phyloP scores from a whole-genome alignment of 768 basidiomycete species.

The Suillus tomentosus region DNA sequence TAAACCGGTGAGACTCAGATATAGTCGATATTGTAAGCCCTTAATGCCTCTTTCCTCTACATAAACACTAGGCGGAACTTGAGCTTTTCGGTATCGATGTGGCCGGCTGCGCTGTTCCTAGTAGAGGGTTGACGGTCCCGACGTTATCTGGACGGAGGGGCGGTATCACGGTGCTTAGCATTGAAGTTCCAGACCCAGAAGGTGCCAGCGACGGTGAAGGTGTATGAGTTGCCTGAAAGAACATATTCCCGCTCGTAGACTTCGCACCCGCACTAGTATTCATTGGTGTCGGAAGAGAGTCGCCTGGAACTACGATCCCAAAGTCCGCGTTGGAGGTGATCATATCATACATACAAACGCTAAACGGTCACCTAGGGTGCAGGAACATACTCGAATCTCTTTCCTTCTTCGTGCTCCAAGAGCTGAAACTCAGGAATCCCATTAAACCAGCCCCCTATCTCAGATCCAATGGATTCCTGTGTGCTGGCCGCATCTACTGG shows the following conservation, averaged over 20 bases:
- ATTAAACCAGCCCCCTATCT: conserved; percentile 40
- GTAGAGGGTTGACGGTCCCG: conserved; percentile 2
- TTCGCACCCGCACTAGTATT: neutral
- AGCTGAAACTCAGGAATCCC: conserved; percentile 40
- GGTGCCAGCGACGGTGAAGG: neutral
- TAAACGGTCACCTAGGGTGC: too few relatives aligned
- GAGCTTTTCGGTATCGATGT: conserved; percentile 36
- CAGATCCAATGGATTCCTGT: conserved; percentile 26
- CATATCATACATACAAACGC: neutral
- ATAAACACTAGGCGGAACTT: conserved; percentile 50
- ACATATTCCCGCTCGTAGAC: neutral
- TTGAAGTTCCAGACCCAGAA: neutral
- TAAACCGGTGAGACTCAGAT: too few relatives aligned
- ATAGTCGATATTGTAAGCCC: too few relatives aligned
- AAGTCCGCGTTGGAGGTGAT: conserved; percentile 57
- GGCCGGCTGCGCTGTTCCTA: conserved; percentile 23
- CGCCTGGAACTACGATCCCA: conserved; percentile 27
- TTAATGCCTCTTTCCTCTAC: too few relatives aligned
- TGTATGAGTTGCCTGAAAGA: neutral
- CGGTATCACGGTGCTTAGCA: neutral
- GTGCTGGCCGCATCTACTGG: conserved; percentile 26
- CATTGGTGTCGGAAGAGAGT: neutral
- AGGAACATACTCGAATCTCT: conserved; percentile 15
- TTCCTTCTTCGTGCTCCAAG: conserved; percentile 38
- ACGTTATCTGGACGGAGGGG: conserved; percentile 11